Base-by-base conservation (phyloP, 192 early-diverging fungal species). In the Pecoramyces ruminantium region DNA sequence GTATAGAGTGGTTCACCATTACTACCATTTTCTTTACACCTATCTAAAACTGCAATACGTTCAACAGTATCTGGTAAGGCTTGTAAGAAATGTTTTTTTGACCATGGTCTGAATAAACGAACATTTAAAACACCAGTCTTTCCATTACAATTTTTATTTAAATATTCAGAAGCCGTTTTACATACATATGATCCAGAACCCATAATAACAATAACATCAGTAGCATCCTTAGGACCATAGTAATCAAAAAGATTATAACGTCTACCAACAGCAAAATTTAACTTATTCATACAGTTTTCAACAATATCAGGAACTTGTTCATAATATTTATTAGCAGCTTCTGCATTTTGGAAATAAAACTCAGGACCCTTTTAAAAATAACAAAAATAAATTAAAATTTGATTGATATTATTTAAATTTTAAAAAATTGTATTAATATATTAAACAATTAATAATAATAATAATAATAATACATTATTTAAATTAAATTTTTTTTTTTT, bases 71-170 rank as follows among this genome's bases (percentile, higher is more conserved):
- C 80, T 25, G 96, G 95, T 21, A 98, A 77, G 15, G 86, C 88
- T 28, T 83, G 86, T 25, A 94, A 82, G 78, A 98, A 92, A 82
- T 93, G 88, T 25, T 84, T 82, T 51, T 91, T 89, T 29, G 90
- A 92, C 96, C 95, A 98, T 17, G 96, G 96, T 28, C 96, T 89
- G 84, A 92, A 90, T 14, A 93, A 84, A 77, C 96, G 92, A 42
- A 95, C 90, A 77, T 88, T 90, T 67, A 98, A 86, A 29, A 95
- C 85, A 30, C 96, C 96, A 34, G 92, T 86, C 29, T 88, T 88
- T 16, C 81, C 38, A 79, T 84, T 78, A 78, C 30, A 9, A 79
- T 81, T 40, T 40, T 78, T 84, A 38, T 82, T 30, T 40, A 30
- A 82, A 81, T 21, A 21, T 67, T 67, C 51, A 4, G 51, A 67